These are phyloP conservation scores for Saccharomycopsis javanensis DNA, from an alignment of 805 yeast species.

Conservation along the genomic window DNA sequence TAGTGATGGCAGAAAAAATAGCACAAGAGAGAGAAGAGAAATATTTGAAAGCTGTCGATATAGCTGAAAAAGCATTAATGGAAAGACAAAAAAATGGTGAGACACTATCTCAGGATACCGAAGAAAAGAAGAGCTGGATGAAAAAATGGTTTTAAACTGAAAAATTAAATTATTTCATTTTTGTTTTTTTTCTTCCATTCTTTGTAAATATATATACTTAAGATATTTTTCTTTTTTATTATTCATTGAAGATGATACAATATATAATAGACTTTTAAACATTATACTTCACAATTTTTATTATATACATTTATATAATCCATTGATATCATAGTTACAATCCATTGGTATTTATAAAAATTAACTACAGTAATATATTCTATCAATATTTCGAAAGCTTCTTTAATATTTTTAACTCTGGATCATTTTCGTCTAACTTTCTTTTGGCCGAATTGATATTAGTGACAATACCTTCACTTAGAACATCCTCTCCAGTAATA, in stretches of 20 bases:
- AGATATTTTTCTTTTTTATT: not conserved
- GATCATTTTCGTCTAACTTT: conserved; percentile 5
- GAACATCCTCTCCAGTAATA: conserved; percentile 34
- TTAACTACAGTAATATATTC: too few species aligned
- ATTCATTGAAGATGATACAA: not conserved
- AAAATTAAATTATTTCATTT: not conserved
- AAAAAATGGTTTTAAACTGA: not conserved
- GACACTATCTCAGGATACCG: not conserved
- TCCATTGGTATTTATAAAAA: too few species aligned
- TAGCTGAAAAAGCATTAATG: conserved; percentile 29
- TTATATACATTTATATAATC: too few species aligned
- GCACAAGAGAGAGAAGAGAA: conserved; percentile 60
- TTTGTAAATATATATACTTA: not conserved
- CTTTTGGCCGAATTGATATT: conserved; percentile 2
- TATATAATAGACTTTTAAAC: not conserved
- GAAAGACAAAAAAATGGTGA: conserved; percentile 4
- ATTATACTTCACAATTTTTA: too few species aligned
- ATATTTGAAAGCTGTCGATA: conserved; percentile 35
- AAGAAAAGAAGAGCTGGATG: conserved; percentile 5
- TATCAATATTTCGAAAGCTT: conserved; percentile 4
- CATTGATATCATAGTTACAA: too few species aligned
- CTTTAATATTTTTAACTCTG: conserved; percentile 5
- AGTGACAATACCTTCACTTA: not conserved
- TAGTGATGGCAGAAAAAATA: conserved; percentile 63
- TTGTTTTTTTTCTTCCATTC: not conserved